Conservation (phyloP, 441 rosid species). For the Breynia disticha region DNA sequence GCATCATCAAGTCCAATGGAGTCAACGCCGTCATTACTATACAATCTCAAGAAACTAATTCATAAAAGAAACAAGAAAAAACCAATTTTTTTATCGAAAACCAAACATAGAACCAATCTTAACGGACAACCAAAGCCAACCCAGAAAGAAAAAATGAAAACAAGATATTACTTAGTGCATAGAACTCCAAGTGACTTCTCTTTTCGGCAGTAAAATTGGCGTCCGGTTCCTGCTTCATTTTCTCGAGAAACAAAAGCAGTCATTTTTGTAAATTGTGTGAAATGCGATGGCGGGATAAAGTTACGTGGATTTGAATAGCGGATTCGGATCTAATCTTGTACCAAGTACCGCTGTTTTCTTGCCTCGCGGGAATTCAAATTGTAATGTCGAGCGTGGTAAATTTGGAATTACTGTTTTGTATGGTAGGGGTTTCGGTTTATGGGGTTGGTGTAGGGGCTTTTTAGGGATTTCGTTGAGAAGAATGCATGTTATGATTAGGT, state of each 20-base stretch:
- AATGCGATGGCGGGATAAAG: constrained; percentile 19
- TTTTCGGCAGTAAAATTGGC: constrained; percentile 53
- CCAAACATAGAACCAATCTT: background rate
- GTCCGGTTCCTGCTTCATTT: constrained; percentile 23
- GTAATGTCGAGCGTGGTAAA: constrained; percentile 14
- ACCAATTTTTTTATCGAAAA: background rate
- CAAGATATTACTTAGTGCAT: constrained; percentile 48
- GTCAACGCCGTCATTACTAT: constrained; percentile 52
- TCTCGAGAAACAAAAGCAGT: constrained; percentile 25
- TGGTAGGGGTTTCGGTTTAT: background rate
- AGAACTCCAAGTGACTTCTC: constrained; percentile 84
- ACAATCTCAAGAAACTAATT: constrained; percentile 65
- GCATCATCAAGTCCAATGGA: constrained; percentile 81
- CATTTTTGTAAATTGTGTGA: constrained; percentile 8
- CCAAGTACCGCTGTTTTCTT: background rate
- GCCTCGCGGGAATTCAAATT: constrained; percentile 28
- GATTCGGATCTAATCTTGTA: constrained; percentile 17
- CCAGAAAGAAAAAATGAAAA: background rate
- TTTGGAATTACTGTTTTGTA: constrained; percentile 1
- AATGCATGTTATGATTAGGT: no score
- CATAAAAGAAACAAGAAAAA: background rate
- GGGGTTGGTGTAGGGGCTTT: background rate
- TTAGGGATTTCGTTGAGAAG: background rate
- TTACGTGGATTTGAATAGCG: constrained; percentile 21
- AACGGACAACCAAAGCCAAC: background rate